phyloP scores from a whole-genome alignment of 176 grass and related monocot genomes.

The Cymbopogon citratus region DNA sequence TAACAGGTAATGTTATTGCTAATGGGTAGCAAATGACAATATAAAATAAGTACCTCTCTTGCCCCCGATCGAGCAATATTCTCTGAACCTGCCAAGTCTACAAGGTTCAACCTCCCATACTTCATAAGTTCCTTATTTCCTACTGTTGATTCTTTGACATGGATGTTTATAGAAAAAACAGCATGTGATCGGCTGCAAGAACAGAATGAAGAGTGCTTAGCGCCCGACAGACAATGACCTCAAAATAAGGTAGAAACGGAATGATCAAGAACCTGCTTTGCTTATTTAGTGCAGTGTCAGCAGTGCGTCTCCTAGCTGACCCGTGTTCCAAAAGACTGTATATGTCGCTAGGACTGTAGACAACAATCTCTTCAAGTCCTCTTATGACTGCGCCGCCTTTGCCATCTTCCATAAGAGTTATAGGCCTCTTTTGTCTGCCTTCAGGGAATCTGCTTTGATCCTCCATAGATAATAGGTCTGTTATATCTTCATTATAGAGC shows the following conservation, averaged over 20 bases:
- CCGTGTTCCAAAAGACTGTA: constrained; percentile 63
- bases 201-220: constrained; percentile 31
- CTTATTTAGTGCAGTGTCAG: constrained; percentile 69
- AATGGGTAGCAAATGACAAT: neutral
- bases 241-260: constrained; percentile 1
- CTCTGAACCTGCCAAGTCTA: constrained; percentile 93
- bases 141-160: constrained; percentile 63
- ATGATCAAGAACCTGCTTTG: constrained; percentile 74
- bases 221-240: neutral
- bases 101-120: constrained; percentile 82
- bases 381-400: constrained; percentile 75
- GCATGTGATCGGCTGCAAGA: constrained; percentile 79
- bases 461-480: constrained; percentile 67
- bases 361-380: constrained; percentile 75
- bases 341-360: constrained; percentile 70
- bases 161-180: constrained; percentile 82
- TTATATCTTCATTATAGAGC: constrained; percentile 89
- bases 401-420: constrained; percentile 87
- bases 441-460: constrained; percentile 55
- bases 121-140: constrained; percentile 69
- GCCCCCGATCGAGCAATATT: constrained; percentile 78
- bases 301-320: constrained; percentile 73
- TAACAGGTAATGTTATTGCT: constrained; percentile 5
- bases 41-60: constrained; percentile 58
- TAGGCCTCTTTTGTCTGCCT: constrained; percentile 57